A percentile compares a stretch with the other conserved stretches of the same genome.
Evolutionary conservation across 306 rosid genomes (phyloP).

Genomic region (Medicago lupulina): DNA sequence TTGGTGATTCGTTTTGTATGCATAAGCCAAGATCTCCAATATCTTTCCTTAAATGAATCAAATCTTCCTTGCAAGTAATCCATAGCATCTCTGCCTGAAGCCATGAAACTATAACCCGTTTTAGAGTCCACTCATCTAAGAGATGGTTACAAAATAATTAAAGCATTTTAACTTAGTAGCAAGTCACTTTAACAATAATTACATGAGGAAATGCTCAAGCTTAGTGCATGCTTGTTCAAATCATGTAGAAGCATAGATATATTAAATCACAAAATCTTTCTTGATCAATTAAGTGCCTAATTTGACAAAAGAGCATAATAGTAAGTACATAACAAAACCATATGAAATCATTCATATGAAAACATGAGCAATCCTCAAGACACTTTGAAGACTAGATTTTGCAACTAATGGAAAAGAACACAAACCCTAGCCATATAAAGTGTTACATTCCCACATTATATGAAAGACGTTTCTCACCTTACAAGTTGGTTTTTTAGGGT

Average conservation of each 20-base stretch:
- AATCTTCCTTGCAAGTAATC: conserved; percentile 68
- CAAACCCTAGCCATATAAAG: not conserved
- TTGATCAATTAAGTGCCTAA: not conserved
- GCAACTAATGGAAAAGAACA: not conserved
- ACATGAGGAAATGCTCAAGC: conserved; percentile 5
- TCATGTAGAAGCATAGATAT: conserved; percentile 6
- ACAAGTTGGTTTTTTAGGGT: not conserved
- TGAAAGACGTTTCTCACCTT: not conserved
- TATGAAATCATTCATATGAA: not conserved
- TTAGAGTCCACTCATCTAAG: conserved; percentile 33
- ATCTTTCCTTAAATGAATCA: conserved; percentile 58
- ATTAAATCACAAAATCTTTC: conserved; percentile 10
- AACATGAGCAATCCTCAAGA: not conserved
- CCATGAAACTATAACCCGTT: conserved; percentile 47
- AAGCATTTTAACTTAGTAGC: conserved; percentile 15
- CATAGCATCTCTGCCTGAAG: conserved; percentile 75
- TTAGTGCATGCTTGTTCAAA: conserved; percentile 5
- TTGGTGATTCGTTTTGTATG: conserved; percentile 48
- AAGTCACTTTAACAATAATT: conserved; percentile 13
- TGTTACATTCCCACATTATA: not conserved
- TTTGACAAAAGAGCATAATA: not conserved
- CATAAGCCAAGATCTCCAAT: conserved; percentile 50
- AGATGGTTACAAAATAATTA: conserved; percentile 16
- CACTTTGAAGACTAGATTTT: not conserved
- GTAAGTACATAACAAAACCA: not conserved